Conservation (phyloP, 108 stramenopile genomes). For the Cyclotella sp. region DNA sequence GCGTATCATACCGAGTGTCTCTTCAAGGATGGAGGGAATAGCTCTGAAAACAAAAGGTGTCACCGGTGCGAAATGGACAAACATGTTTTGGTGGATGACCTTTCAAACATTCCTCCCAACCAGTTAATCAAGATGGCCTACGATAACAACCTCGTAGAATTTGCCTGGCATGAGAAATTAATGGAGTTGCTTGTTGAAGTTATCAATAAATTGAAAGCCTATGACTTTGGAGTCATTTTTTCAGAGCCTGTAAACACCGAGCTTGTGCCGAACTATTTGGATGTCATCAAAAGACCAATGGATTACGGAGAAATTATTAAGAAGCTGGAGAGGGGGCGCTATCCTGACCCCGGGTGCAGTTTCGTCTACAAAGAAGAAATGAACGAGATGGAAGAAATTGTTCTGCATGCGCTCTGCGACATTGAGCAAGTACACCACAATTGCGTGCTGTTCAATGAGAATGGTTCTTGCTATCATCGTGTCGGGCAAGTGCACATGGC, state of each 20-base stretch:
- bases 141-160: background rate
- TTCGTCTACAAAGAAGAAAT: conserved; percentile 25
- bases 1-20: conserved; percentile 37
- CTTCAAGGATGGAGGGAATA: conserved; percentile 5
- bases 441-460: conserved; percentile 73
- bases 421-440: conserved; percentile 83
- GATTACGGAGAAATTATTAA: conserved; percentile 73
- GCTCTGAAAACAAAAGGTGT: conserved; percentile 7
- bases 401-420: conserved; percentile 63
- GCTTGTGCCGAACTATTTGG: conserved; percentile 55
- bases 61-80: conserved; percentile 28
- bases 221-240: conserved; percentile 80
- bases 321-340: conserved; percentile 59
- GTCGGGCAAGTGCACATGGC: conserved; percentile 70
- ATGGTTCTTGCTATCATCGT: conserved; percentile 66
- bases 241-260: conserved; percentile 62
- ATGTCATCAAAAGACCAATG: conserved; percentile 71
- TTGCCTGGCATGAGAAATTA: background rate
- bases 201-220: conserved; percentile 55
- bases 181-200: conserved; percentile 35
- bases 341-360: conserved; percentile 25
- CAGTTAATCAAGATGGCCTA: conserved; percentile 14
- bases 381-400: conserved; percentile 36
- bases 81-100: background rate
- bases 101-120: background rate